Evolutionary conservation across 2,329 filamentous ascomycete genomes (phyloP), one percentile per base, ranked within the genome.

Genomic region (Paraphaeosphaeria minitans): DNA sequence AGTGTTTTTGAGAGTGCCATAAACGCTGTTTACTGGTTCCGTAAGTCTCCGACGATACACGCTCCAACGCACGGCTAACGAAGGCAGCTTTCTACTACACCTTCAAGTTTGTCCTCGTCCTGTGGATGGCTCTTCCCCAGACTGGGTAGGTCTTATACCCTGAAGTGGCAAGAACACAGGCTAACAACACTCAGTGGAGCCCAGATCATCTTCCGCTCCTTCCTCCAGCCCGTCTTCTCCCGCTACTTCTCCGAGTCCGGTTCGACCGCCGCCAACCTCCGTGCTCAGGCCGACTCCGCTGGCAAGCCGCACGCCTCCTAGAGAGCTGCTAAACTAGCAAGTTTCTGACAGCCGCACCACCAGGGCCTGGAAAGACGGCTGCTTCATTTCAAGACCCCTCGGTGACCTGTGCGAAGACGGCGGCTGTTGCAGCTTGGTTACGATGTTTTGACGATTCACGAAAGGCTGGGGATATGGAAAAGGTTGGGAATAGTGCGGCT

Each of bases 51-150:
- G 24, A 21, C 42, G 19, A 53, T 10, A 50, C n/a, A 10, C 8
- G 9, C 1, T 10, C 16, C 16, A 16, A 19, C 29, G 13, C 37
- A 29, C 7, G 41, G 59, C 67, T 69, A 55, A 71, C 58, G 21
- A 24, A 35, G 9, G n/a, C 57, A 79, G 80, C 95, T 76, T 99
- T 99, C 84, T 99, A 99, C 90, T 99, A 92, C 82, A 94, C 93
- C 77, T 98, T 99, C 90, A 99, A 99, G 87, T 97, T 99, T 77
- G 84, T 96, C 76, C 90, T 98, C 79, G 86, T 98, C 73, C 89
- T 99, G 78, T 99, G 95, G 95, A 93, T 99, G 83, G 89, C 94
- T 71, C 92, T 99, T 74, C 95, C 95, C 79, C 86, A 91, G 80
- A 97, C 96, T 84, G 84, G 85, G 94, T 97, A 89, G 77, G 89